Base-by-base conservation (phyloP, 163 green algal species). In the Scenedesmus sp. region DNA sequence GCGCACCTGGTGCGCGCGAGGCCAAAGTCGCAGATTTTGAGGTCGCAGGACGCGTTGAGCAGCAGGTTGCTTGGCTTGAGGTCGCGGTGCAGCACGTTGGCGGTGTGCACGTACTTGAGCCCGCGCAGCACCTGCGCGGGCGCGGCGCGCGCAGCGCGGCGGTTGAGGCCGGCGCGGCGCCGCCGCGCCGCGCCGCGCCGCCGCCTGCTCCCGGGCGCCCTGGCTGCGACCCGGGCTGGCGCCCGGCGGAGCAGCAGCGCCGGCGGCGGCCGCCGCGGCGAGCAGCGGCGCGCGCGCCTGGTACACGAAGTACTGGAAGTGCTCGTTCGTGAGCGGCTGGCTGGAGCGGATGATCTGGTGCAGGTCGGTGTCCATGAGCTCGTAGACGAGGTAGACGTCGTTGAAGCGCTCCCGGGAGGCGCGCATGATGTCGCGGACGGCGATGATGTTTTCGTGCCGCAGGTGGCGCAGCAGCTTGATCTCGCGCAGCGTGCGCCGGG, bases 331-430 rank as follows among this genome's bases (percentile, higher is more conserved):
- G 10, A 99, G 89, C 2, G 90, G 78, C 87, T 99, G 97, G 10
- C 85, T 87, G 50, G 92, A 97, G 57, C 93, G 88, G 79, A 99
- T 98, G 89, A 99, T 99, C 85, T 99, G 96, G 89, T 99, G 95
- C 80, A 99, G 88, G 85, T 99, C 97, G 39, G 97, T 99, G 89
- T 99, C 97, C 95, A 99, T 99, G 22, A 99, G 90, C 86, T 99
- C 97, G 66, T 99, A 97, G 42, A 99, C 93, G 20, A 99, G 88
- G 89, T 99, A 99, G 0, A 99, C 93, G 53, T 99, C 96, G 54
- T 97, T 94, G 87, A 95, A 98, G 42, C 83, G 79, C 57, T 91
- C 84, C 58, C 84, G 83, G 48, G 60, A 80, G 15, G 93, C 87
- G 62, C 81, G 80, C 79, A 95, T 83, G 44, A 96, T 89, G 75